phyloP scores from a whole-genome alignment of 1,284 basidiomycete species.

The Waitea zeae region DNA sequence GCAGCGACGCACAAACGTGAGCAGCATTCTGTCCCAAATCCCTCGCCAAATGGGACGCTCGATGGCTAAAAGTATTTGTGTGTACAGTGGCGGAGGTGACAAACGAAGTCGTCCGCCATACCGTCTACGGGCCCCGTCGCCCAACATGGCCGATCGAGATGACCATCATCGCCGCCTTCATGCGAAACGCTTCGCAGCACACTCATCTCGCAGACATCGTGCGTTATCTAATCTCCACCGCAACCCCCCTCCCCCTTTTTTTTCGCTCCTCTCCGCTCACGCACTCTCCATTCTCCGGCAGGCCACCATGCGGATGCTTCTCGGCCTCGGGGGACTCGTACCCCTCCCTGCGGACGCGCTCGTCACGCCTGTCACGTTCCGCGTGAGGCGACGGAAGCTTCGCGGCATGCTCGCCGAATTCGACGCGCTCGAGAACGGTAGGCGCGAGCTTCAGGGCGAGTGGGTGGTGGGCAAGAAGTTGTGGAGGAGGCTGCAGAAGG shows the following conservation, averaged over 20 bases:
- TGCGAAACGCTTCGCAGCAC: constrained; percentile 75
- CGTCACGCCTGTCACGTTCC: constrained; percentile 90
- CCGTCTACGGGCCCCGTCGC: constrained; percentile 66
- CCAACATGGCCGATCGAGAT: constrained; percentile 84
- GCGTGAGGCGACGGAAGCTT: constrained; percentile 55
- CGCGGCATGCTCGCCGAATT: constrained; percentile 63
- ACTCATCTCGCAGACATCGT: constrained; percentile 79
- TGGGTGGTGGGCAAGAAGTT: constrained; percentile 91
- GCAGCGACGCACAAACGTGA: constrained; percentile 51
- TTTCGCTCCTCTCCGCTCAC: not conserved
- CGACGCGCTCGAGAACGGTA: constrained; percentile 59
- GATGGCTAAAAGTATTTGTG: not conserved
- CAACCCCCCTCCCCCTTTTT: constrained; percentile 1
- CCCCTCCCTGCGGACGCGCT: constrained; percentile 89
- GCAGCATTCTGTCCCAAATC: too few relatives aligned
- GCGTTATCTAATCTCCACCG: constrained; percentile 12
- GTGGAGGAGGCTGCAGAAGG: constrained; percentile 77
- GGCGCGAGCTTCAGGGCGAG: constrained; percentile 78
- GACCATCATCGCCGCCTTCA: constrained; percentile 69
- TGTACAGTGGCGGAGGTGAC: constrained; percentile 47
- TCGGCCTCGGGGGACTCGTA: constrained; percentile 68
- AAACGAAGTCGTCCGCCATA: constrained; percentile 51
- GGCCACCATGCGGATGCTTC: constrained; percentile 62
- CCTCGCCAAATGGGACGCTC: too few relatives aligned
- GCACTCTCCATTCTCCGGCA: constrained; percentile 16